Percentiles rank a stretch among this genome's conserved stretches.
Evolutionary conservation across 2,329 filamentous ascomycete species (phyloP).

Genomic region (Didymella arachidicola): DNA sequence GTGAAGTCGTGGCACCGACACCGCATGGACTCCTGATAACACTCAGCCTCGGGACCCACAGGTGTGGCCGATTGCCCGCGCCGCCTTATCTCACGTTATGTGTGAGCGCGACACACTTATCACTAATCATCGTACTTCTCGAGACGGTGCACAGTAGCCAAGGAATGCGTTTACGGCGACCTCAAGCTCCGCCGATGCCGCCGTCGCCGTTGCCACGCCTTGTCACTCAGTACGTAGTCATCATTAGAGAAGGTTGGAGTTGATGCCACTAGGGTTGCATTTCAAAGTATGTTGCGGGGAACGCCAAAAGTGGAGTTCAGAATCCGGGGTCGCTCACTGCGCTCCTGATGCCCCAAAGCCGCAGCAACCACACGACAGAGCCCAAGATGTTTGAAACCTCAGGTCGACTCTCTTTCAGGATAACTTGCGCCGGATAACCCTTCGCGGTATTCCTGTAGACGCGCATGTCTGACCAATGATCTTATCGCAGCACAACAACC

Average conservation of each 20-base stretch:
- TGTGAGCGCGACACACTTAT: constrained; percentile 24
- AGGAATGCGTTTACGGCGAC: background rate
- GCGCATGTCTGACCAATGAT: background rate
- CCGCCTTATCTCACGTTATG: constrained; percentile 28
- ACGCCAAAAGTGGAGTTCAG: constrained; percentile 6
- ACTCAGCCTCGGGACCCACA: constrained; percentile 14
- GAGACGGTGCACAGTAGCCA: constrained; percentile 5
- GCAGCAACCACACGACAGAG: background rate
- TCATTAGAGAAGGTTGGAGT: background rate
- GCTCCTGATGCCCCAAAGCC: constrained; percentile 1
- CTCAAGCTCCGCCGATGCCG: constrained; percentile 7
- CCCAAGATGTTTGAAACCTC: background rate
- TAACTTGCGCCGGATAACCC: background rate
- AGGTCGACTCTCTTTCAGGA: background rate
- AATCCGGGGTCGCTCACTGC: constrained; percentile 12
- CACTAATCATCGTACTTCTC: background rate
- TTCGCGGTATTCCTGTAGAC: background rate
- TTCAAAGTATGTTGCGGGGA: constrained; percentile 12
- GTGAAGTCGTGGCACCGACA: constrained; percentile 17
- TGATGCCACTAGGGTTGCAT: constrained; percentile 2
- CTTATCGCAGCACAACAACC: constrained; percentile 7
- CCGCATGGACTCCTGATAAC: constrained; percentile 28
- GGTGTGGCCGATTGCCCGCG: constrained; percentile 20
- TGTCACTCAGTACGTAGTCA: background rate
- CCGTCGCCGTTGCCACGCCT: constrained; percentile 1